Base-by-base conservation (phyloP, 306 rosid species). In the Medicago lupulina region DNA sequence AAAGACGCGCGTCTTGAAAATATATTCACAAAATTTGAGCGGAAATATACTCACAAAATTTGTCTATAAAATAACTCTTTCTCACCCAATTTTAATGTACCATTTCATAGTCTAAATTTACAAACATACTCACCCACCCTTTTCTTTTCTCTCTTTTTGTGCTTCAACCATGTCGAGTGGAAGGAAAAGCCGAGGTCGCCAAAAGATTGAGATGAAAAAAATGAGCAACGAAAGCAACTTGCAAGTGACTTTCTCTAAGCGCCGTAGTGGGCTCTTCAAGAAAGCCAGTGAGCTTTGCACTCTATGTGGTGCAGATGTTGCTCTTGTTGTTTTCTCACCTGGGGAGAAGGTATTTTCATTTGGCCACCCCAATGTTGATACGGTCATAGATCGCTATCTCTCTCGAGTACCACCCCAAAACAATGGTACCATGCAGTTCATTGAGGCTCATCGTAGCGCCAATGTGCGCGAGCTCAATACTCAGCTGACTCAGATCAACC, bases 211-310 rank as follows among this genome's bases (percentile, higher is more conserved):
- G 25, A 78, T 85, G 68, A 81, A 85, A 54, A 85, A 85, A 39
- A 85, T 85, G 81, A 67, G 5, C 44, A 85, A 78, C 0, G 83
- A 81, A n/a, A 81, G 74, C 61, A 81, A 81, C 40, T 39, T 81
- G 1, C 88, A 81, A 17, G 85, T 81, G 1, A 85, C 85, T 0
- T 85, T 85, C 70, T 85, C 88, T 1, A 85, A 85, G 69, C 81
- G 85, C 0, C 83, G 88, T 0, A 67, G 69, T 1, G 88, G 88
- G 0, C 78, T 85, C 5, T 81, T 85, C 79, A 85, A 85, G 76
- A 85, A 81, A 63, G 88, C 88, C 0, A 81, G 88, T 2, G 88
- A 85, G 25, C 81, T 81, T 1, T 75, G 88, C 73, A 85, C 79
- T 0, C 79, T 81, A 0, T 81, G 85, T 0, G 79, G 81, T 1